These are phyloP conservation scores for Pseudohalonectria lignicola DNA, from an alignment of 2,329 filamentous ascomycete species.

Conservation along the genomic window DNA sequence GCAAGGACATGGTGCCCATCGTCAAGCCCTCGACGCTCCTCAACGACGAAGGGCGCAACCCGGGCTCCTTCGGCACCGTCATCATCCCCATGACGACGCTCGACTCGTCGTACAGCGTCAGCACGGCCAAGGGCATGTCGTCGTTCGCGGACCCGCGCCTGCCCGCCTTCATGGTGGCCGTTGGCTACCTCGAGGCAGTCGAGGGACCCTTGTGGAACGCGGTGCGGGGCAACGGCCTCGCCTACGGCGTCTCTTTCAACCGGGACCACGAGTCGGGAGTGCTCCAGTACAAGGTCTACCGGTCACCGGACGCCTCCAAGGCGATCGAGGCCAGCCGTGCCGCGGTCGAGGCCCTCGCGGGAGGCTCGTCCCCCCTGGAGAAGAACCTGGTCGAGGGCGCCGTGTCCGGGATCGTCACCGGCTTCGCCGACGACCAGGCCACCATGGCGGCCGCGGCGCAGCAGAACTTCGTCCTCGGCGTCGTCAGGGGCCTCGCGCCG, in stretches of 20 bases:
- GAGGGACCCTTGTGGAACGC: conserved; percentile 93
- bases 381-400: conserved; percentile 78
- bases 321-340: conserved; percentile 69
- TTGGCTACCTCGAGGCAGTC: conserved; percentile 83
- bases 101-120: conserved; percentile 81
- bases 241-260: conserved; percentile 76
- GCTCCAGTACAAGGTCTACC: conserved; percentile 77
- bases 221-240: conserved; percentile 84
- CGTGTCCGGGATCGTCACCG: conserved; percentile 78
- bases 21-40: conserved; percentile 60
- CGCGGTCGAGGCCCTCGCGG: conserved; percentile 63
- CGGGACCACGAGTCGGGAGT: conserved; percentile 70
- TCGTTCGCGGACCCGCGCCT: conserved; percentile 68
- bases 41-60: conserved; percentile 60
- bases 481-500: conserved; percentile 63
- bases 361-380: conserved; percentile 63
- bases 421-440: conserved; percentile 77
- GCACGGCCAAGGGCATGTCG: conserved; percentile 61
- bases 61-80: conserved; percentile 63
- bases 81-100: conserved; percentile 86
- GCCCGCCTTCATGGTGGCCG: conserved; percentile 76
- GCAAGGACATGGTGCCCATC: conserved; percentile 54
- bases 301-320: conserved; percentile 79
- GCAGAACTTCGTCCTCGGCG: conserved; percentile 72
- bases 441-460: conserved; percentile 75